Percentiles rank a stretch among this genome's conserved stretches.
Conservation (phyloP, 2,329 filamentous ascomycete species). For the Chaetomium sp. region DNA sequence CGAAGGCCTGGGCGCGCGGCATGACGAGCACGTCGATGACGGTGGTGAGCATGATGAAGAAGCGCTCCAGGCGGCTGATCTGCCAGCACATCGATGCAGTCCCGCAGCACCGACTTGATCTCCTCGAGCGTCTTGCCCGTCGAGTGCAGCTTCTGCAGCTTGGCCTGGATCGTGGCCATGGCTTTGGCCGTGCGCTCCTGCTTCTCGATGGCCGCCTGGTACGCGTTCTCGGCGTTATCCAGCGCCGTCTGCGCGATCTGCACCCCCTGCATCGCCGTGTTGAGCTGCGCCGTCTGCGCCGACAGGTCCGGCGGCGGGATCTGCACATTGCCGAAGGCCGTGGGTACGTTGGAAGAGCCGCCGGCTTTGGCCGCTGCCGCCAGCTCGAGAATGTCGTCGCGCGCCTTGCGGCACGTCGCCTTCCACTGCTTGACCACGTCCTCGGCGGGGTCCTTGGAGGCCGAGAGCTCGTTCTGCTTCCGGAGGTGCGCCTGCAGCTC, state of each 20-base stretch:
- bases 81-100: slow-evolving; percentile 10
- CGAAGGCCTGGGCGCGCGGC: background rate
- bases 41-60: slow-evolving; percentile 6
- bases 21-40: slow-evolving; percentile 9
- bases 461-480: slow-evolving; percentile 7
- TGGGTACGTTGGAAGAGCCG: background rate
- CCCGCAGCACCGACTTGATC: slow-evolving; percentile 3
- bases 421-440: background rate
- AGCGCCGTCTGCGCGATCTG: slow-evolving; percentile 6
- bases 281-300: slow-evolving; percentile 12
- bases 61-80: slow-evolving; percentile 1
- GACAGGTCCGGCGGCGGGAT: slow-evolving; percentile 3
- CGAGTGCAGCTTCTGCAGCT: background rate
- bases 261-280: slow-evolving; percentile 11
- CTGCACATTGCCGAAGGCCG: background rate
- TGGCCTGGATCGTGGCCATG: slow-evolving; percentile 11
- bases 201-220: background rate
- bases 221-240: slow-evolving; percentile 7
- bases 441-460: background rate
- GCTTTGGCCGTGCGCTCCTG: slow-evolving; percentile 5
- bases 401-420: slow-evolving; percentile 5
- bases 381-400: slow-evolving; percentile 6
- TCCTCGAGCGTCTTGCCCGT: slow-evolving; percentile 13
- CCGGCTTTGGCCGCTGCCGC: background rate
- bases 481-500: slow-evolving; percentile 8